Evolutionary conservation across 371 early-diverging fungal genomes (phyloP), one percentile per base, ranked within the genome.

Genomic region (Encephalitozoon cuniculi): DNA sequence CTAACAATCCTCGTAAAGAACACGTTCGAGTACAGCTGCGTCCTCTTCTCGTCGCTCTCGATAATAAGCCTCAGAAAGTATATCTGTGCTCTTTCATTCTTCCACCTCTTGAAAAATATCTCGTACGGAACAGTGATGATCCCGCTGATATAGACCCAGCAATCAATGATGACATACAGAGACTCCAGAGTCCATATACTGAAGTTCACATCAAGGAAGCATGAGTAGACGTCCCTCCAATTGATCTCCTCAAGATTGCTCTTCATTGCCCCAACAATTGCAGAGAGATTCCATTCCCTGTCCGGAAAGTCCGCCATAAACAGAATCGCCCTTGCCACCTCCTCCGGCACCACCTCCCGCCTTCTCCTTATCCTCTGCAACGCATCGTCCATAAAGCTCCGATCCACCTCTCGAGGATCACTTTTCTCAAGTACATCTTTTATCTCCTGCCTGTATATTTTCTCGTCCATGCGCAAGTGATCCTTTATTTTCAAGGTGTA

Each of bases 71-170:
- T 72, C 15, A 77, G 23, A 76, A 82, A 82, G 32, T 70, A 28
- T 23, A 70, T 65, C 49, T 75, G 76, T n/a, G 68, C 23, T 49
- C 46, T 65, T 21, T 18, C 18, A 68, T 78, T 78, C 23, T 74
- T 74, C 80, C 76, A 75, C 51, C 37, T 71, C 30, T 54, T 68
- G 69, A 82, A 80, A 43, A 82, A 78, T 40, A 80, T 67, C 51
- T 78, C 65, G 63, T 75, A 82, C 7, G 83, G 83, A 21, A 82
- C 78, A 28, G 80, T 82, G 21, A 63, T 82, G 37, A 52, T 74
- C 26, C 76, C 76, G 41, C 41, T 59, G 7, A 80, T 66, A 64
- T 30, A 49, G 2, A 64, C 52, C 82, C 82, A 82, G 54, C 64
- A 59, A 51, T 82, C 78, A 44, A 82, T 70, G 8, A 82, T 59